Conservation (phyloP, 441 rosid genomes). For the Populus tomentosa region DNA sequence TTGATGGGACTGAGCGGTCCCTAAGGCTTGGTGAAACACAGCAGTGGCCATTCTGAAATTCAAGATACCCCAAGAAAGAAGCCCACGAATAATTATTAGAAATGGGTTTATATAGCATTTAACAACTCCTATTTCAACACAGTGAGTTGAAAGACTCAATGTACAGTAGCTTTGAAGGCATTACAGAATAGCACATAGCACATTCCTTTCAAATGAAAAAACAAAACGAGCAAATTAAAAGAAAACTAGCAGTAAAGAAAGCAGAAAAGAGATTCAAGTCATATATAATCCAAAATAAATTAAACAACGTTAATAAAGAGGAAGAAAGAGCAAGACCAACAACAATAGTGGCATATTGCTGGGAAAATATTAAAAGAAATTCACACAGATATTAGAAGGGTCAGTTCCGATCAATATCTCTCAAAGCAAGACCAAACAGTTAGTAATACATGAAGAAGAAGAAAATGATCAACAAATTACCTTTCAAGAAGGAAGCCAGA, state of each 20-base stretch:
- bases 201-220: constrained; percentile 5
- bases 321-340: not conserved
- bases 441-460: not conserved
- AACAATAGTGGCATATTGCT: not conserved
- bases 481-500: constrained; percentile 23
- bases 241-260: not conserved
- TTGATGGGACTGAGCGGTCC: constrained; percentile 29
- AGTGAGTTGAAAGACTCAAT: not conserved
- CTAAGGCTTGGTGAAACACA: constrained; percentile 41
- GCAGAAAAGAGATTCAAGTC: not conserved
- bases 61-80: constrained; percentile 10
- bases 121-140: not conserved
- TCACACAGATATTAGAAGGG: not conserved
- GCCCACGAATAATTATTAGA: not conserved
- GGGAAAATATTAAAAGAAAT: not conserved
- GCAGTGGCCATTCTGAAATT: constrained; percentile 55
- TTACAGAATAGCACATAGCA: not conserved
- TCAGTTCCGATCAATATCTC: not conserved
- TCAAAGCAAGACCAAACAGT: not conserved
- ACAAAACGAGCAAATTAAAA: not conserved
- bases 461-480: constrained; percentile 3
- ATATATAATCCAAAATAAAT: not conserved
- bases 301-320: not conserved
- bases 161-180: not conserved
- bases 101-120: not conserved